phyloP scores from a whole-genome alignment of 2,329 filamentous ascomycete species.

The Diaporthe citrichinensis region DNA sequence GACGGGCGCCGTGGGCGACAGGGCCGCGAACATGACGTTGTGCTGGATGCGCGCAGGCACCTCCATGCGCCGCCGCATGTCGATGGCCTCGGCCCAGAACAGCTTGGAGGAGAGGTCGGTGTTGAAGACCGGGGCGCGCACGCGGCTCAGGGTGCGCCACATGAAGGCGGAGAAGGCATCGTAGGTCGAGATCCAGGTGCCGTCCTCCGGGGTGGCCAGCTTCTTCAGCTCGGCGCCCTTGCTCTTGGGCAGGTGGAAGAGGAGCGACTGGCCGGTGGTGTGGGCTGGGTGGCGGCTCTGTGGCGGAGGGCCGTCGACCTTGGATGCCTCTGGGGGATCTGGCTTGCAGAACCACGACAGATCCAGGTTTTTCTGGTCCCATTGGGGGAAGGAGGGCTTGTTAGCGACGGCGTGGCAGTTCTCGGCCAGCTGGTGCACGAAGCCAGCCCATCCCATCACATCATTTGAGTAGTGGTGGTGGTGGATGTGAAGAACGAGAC shows the following conservation, averaged over 20 bases:
- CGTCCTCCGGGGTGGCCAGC: constrained; percentile 51
- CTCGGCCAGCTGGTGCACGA: constrained; percentile 57
- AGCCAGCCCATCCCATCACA: constrained; percentile 57
- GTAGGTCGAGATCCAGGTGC: constrained; percentile 60
- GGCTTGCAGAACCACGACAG: constrained; percentile 51
- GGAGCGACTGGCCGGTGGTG: constrained; percentile 45
- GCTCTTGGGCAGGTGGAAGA: constrained; percentile 61
- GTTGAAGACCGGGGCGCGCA: constrained; percentile 53
- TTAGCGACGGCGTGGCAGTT: constrained; percentile 50
- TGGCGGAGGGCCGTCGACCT: constrained; percentile 50
- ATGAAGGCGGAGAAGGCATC: constrained; percentile 60
- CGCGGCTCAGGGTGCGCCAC: constrained; percentile 55
- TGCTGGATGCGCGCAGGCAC: constrained; percentile 54
- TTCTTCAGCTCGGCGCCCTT: constrained; percentile 57
- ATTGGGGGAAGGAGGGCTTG: constrained; percentile 50
- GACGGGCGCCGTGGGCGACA: constrained; percentile 47
- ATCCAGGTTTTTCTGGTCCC: constrained; percentile 54
- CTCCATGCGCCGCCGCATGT: constrained; percentile 56
- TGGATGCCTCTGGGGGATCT: constrained; percentile 47
- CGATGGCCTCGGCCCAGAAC: constrained; percentile 55
- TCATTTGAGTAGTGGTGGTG: constrained; percentile 60
- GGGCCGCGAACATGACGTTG: constrained; percentile 51
- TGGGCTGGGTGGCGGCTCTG: constrained; percentile 50
- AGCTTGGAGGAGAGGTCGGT: constrained; percentile 47
- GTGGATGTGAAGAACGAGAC: constrained; percentile 58